A percentile compares a stretch with the other conserved stretches of the same genome.
Conservation (phyloP, 345 rosid genomes). For the Sonneratia caseolaris region DNA sequence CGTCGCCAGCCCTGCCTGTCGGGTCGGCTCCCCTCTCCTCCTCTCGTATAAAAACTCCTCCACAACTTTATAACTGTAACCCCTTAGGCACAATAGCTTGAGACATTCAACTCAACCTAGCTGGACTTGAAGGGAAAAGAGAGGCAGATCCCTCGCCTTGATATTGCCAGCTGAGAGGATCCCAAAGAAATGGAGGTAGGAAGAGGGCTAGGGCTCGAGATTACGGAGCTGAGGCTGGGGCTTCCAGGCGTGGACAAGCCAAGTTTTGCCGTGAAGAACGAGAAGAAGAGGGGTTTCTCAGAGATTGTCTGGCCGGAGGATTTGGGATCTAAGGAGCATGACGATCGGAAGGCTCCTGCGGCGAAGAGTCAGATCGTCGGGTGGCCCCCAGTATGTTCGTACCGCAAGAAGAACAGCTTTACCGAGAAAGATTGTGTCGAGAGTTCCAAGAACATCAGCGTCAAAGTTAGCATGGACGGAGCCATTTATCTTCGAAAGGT, state of each 20-base stretch:
- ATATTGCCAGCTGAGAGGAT: too few relatives aligned
- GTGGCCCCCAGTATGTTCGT: conserved; percentile 94
- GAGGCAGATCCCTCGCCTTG: too few relatives aligned
- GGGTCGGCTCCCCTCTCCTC: conserved; percentile 21
- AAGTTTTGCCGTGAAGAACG: background rate
- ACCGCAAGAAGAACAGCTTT: conserved; percentile 54
- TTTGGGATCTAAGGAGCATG: conserved; percentile 18
- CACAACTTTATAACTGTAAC: too few relatives aligned
- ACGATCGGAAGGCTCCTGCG: conserved; percentile 4
- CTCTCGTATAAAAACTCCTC: too few relatives aligned
- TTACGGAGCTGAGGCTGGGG: conserved; percentile 81
- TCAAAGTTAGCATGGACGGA: conserved; percentile 96
- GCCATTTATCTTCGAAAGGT: conserved; percentile 78
- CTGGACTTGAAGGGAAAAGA: too few relatives aligned
- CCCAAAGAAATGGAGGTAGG: conserved; percentile 23
- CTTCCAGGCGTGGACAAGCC: conserved; percentile 29
- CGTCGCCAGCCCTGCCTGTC: conserved; percentile 34
- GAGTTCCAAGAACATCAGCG: conserved; percentile 22
- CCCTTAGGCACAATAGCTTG: too few relatives aligned
- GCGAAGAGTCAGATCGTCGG: conserved; percentile 71
- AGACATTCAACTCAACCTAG: too few relatives aligned
- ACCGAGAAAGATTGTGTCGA: conserved; percentile 17
- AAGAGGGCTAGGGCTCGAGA: conserved; percentile 55
- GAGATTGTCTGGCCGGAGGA: conserved; percentile 29
- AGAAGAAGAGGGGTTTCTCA: conserved; percentile 70